These are phyloP conservation scores for Acanthamoeba rhysodes DNA, from an alignment of 208 protist species.

Conservation along the genomic window DNA sequence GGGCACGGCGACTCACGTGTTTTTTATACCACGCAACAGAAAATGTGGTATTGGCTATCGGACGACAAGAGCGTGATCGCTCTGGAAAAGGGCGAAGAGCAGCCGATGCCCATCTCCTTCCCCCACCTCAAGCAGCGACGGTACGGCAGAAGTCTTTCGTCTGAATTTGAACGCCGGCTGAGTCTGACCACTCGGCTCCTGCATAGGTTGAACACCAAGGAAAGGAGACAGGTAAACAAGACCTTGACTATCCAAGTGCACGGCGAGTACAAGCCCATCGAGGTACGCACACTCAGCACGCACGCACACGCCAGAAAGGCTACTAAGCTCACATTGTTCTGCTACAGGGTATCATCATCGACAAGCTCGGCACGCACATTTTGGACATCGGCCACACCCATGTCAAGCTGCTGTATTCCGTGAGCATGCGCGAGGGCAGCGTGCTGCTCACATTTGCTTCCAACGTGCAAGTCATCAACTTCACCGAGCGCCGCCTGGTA, in stretches of 20 bases:
- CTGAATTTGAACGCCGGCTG: background rate
- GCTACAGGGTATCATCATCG: constrained; percentile 20
- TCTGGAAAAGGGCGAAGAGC: constrained; percentile 3
- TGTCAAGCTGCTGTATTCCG: constrained; percentile 60
- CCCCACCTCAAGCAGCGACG: constrained; percentile 50
- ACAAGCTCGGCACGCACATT: constrained; percentile 25
- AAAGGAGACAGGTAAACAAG: background rate
- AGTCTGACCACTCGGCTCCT: background rate
- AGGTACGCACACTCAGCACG: background rate
- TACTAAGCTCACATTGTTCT: background rate
- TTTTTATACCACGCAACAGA: background rate
- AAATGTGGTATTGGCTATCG: constrained; percentile 68
- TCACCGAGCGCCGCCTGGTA: constrained; percentile 55
- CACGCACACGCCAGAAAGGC: too few relatives aligned
- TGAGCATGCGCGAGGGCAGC: constrained; percentile 54
- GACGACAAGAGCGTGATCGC: constrained; percentile 49
- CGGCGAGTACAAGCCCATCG: constrained; percentile 64
- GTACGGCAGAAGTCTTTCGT: background rate
- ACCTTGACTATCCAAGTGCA: constrained; percentile 65
- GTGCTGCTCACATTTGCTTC: constrained; percentile 22
- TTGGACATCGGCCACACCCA: constrained; percentile 47
- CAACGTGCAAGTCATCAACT: constrained; percentile 68
- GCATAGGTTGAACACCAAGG: constrained; percentile 36
- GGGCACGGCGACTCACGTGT: background rate
- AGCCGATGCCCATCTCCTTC: constrained; percentile 57